phyloP scores from a whole-genome alignment of 1,284 basidiomycete genomes.

The Melampsora medusae region DNA sequence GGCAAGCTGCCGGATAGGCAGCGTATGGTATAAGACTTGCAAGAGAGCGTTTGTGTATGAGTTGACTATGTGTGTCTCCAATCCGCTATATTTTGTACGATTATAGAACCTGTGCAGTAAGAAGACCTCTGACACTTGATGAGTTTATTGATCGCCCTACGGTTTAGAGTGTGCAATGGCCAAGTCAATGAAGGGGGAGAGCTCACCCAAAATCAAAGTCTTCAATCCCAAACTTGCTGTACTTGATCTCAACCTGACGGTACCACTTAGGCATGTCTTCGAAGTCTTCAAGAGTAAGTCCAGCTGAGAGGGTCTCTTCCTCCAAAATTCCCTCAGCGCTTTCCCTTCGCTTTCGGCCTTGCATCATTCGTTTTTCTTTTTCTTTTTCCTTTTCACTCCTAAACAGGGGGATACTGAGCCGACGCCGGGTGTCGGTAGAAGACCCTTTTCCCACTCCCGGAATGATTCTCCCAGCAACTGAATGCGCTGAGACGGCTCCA shows the following conservation, averaged over 20 bases:
- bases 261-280: slow-evolving; percentile 72
- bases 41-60: slow-evolving; percentile 93
- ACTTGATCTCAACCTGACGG: slow-evolving; percentile 91
- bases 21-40: slow-evolving; percentile 81
- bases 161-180: too few relatives aligned
- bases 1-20: slow-evolving; percentile 74
- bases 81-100: slow-evolving; percentile 79
- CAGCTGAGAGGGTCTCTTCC: slow-evolving; percentile 36
- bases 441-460: slow-evolving; percentile 58
- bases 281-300: slow-evolving; percentile 49
- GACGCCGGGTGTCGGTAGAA: slow-evolving; percentile 55
- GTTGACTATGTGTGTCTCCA: slow-evolving; percentile 95
- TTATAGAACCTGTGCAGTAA: slow-evolving; percentile 73
- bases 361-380: slow-evolving; percentile 50
- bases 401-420: slow-evolving; percentile 66
- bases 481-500: background rate
- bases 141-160: background rate
- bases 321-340: slow-evolving; percentile 48
- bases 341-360: slow-evolving; percentile 49
- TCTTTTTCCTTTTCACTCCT: slow-evolving; percentile 71
- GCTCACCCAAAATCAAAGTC: slow-evolving; percentile 94
- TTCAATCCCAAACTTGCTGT: slow-evolving; percentile 97
- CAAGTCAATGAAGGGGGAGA: background rate
- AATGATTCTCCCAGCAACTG: slow-evolving; percentile 60
- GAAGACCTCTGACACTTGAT: slow-evolving; percentile 10